Evolutionary conservation across 2,329 filamentous ascomycete genomes (phyloP).

Genomic region (Fusarium hainanense): DNA sequence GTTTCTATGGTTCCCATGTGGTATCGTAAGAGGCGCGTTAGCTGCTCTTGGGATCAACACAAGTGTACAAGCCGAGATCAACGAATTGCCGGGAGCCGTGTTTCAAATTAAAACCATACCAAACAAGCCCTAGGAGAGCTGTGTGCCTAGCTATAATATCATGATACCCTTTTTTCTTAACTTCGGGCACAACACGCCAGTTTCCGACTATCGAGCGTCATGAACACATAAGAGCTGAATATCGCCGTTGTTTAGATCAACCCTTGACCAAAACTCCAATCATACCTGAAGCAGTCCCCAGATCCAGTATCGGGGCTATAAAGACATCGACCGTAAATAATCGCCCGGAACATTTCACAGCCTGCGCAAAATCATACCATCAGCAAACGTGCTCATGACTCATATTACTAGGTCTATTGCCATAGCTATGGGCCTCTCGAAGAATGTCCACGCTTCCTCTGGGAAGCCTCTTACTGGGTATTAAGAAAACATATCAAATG

Average conservation of each 20-base stretch:
- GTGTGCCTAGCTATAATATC: slow-evolving; percentile 33
- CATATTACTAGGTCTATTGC: slow-evolving; percentile 52
- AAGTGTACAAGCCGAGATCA: slow-evolving; percentile 90
- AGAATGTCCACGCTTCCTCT: slow-evolving; percentile 45
- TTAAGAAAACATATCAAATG: slow-evolving; percentile 39
- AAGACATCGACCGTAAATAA: slow-evolving; percentile 35
- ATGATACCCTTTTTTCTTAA: slow-evolving; percentile 41
- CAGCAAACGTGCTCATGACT: slow-evolving; percentile 51
- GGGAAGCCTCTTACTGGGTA: slow-evolving; percentile 45
- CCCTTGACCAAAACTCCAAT: slow-evolving; percentile 39
- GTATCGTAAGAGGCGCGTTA: slow-evolving; percentile 89
- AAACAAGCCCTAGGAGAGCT: slow-evolving; percentile 60
- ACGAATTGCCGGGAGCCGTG: slow-evolving; percentile 85
- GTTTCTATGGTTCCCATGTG: slow-evolving; percentile 97
- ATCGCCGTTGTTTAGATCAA: slow-evolving; percentile 26
- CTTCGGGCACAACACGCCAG: slow-evolving; percentile 31
- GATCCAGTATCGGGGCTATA: slow-evolving; percentile 18
- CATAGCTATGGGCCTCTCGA: slow-evolving; percentile 49
- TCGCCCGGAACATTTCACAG: slow-evolving; percentile 49
- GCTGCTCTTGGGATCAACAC: slow-evolving; percentile 92
- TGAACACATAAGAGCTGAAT: slow-evolving; percentile 38
- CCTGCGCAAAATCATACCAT: slow-evolving; percentile 51
- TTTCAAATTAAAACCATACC: slow-evolving; percentile 94
- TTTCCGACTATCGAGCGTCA: slow-evolving; percentile 27
- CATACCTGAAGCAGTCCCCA: slow-evolving; percentile 39